Evolutionary conservation across 2,329 filamentous ascomycete genomes (phyloP).

Genomic region (Fusarium sp.): DNA sequence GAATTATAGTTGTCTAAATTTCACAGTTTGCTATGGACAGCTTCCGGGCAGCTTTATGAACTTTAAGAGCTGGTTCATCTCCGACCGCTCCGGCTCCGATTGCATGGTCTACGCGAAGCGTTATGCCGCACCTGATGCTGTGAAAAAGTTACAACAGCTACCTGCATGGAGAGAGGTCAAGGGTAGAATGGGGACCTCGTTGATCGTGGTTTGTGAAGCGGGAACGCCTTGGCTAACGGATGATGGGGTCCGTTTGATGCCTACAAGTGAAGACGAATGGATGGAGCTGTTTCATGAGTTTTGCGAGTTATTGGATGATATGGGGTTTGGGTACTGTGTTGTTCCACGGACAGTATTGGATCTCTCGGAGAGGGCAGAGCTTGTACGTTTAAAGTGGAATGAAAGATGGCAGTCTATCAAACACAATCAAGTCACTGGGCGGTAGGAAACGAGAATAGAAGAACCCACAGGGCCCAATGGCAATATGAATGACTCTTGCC

Average conservation of each 20-base stretch:
- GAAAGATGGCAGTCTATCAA: not conserved
- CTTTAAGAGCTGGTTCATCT: constrained; percentile 57
- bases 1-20: too few relatives aligned
- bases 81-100: constrained; percentile 58
- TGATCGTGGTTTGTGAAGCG: constrained; percentile 55
- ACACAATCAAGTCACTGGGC: not conserved
- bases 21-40: too few relatives aligned
- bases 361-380: constrained; percentile 3
- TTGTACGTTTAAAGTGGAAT: constrained; percentile 13
- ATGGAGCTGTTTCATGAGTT: constrained; percentile 17
- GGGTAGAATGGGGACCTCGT: constrained; percentile 49
- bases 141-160: constrained; percentile 28
- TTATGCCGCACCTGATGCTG: constrained; percentile 48
- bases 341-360: constrained; percentile 11
- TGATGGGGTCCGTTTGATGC: constrained; percentile 37
- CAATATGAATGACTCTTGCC: too few relatives aligned
- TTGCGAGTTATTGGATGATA: constrained; percentile 7
- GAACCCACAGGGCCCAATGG: not conserved
- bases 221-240: constrained; percentile 28
- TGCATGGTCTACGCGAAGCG: constrained; percentile 55
- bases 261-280: constrained; percentile 13
- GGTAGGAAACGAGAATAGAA: not conserved
- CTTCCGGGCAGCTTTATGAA: too few relatives aligned
- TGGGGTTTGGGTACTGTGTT: constrained; percentile 15
- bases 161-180: constrained; percentile 49